phyloP scores from a whole-genome alignment of 2,329 filamentous ascomycete species.

The Arthrobotrys megalospora region DNA sequence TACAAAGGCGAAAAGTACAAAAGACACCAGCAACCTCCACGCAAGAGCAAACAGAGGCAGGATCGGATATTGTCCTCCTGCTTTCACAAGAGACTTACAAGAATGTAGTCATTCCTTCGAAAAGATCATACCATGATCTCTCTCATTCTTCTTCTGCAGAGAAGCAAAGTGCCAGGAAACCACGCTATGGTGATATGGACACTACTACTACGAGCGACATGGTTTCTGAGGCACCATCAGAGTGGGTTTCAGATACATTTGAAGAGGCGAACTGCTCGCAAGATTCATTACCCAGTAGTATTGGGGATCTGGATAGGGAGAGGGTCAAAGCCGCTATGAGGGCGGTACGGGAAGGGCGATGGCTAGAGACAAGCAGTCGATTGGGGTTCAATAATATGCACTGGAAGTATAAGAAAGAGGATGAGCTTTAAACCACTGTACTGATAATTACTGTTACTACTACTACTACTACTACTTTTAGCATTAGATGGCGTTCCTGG shows the following conservation, averaged over 20 bases:
- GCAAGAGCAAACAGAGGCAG: background rate
- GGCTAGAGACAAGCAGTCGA: conserved; percentile 40
- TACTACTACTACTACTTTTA: background rate
- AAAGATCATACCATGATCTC: background rate
- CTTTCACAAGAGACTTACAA: background rate
- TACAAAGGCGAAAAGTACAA: background rate
- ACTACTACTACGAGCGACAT: conserved; percentile 9
- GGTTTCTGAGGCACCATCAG: background rate
- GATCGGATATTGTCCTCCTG: conserved; percentile 12
- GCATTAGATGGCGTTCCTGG: conserved; percentile 6
- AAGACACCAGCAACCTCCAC: background rate
- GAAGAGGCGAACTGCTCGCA: conserved; percentile 44
- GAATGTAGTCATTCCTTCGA: background rate
- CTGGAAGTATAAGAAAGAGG: conserved; percentile 45
- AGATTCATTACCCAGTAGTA: conserved; percentile 26
- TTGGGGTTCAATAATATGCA: conserved; percentile 44
- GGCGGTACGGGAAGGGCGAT: conserved; percentile 40
- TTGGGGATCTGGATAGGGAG: conserved; percentile 40
- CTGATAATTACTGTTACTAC: background rate
- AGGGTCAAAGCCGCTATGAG: conserved; percentile 36
- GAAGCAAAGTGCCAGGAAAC: background rate
- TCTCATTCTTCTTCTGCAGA: background rate
- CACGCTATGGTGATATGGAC: background rate
- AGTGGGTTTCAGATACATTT: conserved; percentile 7
- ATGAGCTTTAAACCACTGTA: conserved; percentile 26